A percentile compares a stretch with the other conserved stretches of the same genome.
phyloP scores from a whole-genome alignment of 2,329 filamentous ascomycete species.

The Arthrobotrys conoides region DNA sequence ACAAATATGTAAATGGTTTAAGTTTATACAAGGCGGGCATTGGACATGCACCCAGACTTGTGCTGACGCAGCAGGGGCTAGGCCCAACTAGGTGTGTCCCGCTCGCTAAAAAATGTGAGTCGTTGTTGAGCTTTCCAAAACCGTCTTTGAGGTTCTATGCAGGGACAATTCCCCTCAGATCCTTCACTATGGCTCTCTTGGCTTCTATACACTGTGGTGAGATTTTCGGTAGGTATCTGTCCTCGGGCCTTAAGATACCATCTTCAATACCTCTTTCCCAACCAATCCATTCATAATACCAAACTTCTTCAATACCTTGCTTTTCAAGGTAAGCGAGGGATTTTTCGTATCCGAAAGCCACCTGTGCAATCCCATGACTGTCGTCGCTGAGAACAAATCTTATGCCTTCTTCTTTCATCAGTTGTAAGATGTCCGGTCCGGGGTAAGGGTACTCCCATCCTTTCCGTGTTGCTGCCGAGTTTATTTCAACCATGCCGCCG shows the following conservation, averaged over 20 bases:
- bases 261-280: slow-evolving; percentile 19
- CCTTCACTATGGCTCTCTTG: slow-evolving; percentile 30
- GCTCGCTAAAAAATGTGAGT: background rate
- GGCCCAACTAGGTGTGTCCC: background rate
- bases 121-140: background rate
- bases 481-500: slow-evolving; percentile 88
- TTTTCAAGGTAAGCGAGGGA: slow-evolving; percentile 79
- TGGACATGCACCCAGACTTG: no score
- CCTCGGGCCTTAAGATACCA: slow-evolving; percentile 30
- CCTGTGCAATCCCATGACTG: slow-evolving; percentile 88
- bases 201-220: slow-evolving; percentile 17
- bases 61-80: background rate
- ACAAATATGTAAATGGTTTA: background rate
- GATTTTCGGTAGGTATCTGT: slow-evolving; percentile 32
- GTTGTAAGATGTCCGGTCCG: slow-evolving; percentile 80
- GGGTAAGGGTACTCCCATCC: slow-evolving; percentile 93
- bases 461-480: slow-evolving; percentile 88
- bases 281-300: slow-evolving; percentile 61
- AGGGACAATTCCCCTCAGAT: slow-evolving; percentile 23
- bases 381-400: slow-evolving; percentile 94
- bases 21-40: background rate
- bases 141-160: background rate
- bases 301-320: slow-evolving; percentile 75
- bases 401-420: slow-evolving; percentile 75
- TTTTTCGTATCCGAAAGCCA: slow-evolving; percentile 84